A percentile compares a stretch with the other conserved stretches of the same genome.
Evolutionary conservation across 371 early-diverging fungal species (phyloP).

Genomic region (Mucor velutinosus): DNA sequence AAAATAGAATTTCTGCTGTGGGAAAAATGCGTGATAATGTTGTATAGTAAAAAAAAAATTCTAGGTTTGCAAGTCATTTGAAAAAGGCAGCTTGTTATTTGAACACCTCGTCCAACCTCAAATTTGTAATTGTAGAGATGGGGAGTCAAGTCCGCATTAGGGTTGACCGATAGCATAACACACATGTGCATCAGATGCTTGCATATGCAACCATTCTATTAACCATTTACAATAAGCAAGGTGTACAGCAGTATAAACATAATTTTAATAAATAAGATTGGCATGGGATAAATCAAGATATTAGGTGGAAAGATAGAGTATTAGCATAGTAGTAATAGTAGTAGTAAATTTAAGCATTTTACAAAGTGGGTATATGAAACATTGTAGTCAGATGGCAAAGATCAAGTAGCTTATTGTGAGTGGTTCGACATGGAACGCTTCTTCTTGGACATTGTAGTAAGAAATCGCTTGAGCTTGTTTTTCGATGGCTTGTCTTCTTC

Average conservation of each 20-base stretch:
- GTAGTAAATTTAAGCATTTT: neutral
- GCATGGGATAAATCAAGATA: neutral
- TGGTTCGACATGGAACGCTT: constrained; percentile 18
- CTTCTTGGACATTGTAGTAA: constrained; percentile 26
- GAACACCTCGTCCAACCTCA: neutral
- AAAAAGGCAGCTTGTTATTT: neutral
- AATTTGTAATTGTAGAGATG: neutral
- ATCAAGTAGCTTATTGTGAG: neutral
- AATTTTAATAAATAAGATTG: neutral
- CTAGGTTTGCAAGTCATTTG: neutral
- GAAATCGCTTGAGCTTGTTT: constrained; percentile 19
- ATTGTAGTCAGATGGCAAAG: neutral
- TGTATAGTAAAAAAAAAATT: neutral
- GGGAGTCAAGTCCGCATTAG: neutral
- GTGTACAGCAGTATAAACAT: neutral
- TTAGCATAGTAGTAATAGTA: neutral
- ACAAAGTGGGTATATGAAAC: neutral
- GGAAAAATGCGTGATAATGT: neutral
- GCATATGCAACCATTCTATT: neutral
- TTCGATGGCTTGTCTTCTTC: neutral
- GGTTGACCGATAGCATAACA: neutral
- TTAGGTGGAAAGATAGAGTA: neutral
- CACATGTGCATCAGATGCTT: neutral
- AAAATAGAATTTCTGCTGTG: neutral
- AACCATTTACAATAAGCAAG: neutral